Percentiles rank a stretch among this genome's conserved stretches.
These are phyloP conservation scores for Inga oerstediana DNA, from an alignment of 306 rosid genomes.

Conservation along the genomic window DNA sequence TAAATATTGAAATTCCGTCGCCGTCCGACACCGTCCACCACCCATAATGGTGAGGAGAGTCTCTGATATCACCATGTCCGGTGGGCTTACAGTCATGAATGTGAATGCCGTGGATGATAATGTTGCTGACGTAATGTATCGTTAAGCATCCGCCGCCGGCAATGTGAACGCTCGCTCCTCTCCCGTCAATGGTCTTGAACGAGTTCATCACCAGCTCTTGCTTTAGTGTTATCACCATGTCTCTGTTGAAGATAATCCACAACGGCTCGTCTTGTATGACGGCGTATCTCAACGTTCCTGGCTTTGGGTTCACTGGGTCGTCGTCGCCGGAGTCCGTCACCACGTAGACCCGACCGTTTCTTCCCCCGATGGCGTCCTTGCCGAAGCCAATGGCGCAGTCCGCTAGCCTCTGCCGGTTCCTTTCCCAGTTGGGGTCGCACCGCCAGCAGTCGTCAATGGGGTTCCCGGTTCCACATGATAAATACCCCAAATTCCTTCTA, in stretches of 20 bases:
- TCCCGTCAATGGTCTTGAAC: constrained; percentile 84
- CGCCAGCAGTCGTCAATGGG: constrained; percentile 96
- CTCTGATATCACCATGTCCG: constrained; percentile 58
- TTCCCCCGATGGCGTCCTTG: constrained; percentile 79
- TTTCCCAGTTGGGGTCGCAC: constrained; percentile 75
- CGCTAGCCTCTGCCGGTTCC: constrained; percentile 71
- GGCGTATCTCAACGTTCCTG: constrained; percentile 73
- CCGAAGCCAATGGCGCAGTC: constrained; percentile 94
- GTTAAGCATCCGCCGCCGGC: constrained; percentile 79
- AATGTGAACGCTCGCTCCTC: constrained; percentile 90
- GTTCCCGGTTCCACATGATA: constrained; percentile 80
- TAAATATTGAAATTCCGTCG: constrained; percentile 73
- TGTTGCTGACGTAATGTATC: constrained; percentile 67
- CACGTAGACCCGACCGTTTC: constrained; percentile 62
- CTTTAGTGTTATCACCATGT: constrained; percentile 68
- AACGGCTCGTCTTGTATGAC: constrained; percentile 86
- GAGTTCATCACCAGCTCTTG: constrained; percentile 84
- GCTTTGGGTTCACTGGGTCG: constrained; percentile 66
- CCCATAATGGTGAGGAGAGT: constrained; percentile 75
- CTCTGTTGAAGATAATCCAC: constrained; percentile 86
- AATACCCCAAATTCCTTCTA: constrained; percentile 71
- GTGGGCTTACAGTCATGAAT: constrained; percentile 82
- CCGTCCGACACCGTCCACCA: constrained; percentile 83
- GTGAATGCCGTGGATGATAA: constrained; percentile 80
- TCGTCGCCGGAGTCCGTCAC: constrained; percentile 72